Percentiles rank a stretch among this genome's conserved stretches.
phyloP scores from a whole-genome alignment of 257 asterid species.

The Paulownia fortunei region DNA sequence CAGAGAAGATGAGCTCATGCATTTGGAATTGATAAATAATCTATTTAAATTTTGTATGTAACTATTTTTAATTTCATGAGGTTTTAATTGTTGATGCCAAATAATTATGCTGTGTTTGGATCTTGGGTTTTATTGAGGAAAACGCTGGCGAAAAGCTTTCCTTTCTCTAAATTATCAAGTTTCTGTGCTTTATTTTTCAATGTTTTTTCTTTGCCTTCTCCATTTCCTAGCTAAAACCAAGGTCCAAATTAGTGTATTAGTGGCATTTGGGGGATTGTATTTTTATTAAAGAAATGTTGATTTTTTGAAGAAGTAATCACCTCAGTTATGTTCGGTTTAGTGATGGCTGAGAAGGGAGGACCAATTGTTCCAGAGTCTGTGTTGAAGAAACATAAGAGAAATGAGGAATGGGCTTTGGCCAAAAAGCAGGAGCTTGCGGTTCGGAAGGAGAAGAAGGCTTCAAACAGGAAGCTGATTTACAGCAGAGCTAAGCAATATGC shows the following conservation, averaged over 20 bases:
- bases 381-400: slow-evolving; percentile 59
- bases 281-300: not conserved
- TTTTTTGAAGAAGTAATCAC: not conserved
- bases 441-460: slow-evolving; percentile 46
- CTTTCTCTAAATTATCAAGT: not conserved
- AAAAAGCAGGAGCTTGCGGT: slow-evolving; percentile 50
- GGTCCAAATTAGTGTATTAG: too few species aligned
- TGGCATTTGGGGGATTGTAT: not conserved
- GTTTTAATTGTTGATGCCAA: not conserved
- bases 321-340: slow-evolving; percentile 21
- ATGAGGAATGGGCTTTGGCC: slow-evolving; percentile 60
- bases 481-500: slow-evolving; percentile 52
- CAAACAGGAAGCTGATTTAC: slow-evolving; percentile 51
- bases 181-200: not conserved
- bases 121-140: not conserved
- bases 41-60: not conserved
- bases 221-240: not conserved
- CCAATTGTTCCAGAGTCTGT: slow-evolving; percentile 53
- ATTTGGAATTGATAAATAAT: not conserved
- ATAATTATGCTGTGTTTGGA: not conserved
- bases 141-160: not conserved
- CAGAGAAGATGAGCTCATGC: not conserved
- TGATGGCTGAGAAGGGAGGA: slow-evolving; percentile 50
- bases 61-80: not conserved
- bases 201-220: not conserved